phyloP scores from a whole-genome alignment of 1,284 basidiomycete species.

The Ustilago xerochloae region DNA sequence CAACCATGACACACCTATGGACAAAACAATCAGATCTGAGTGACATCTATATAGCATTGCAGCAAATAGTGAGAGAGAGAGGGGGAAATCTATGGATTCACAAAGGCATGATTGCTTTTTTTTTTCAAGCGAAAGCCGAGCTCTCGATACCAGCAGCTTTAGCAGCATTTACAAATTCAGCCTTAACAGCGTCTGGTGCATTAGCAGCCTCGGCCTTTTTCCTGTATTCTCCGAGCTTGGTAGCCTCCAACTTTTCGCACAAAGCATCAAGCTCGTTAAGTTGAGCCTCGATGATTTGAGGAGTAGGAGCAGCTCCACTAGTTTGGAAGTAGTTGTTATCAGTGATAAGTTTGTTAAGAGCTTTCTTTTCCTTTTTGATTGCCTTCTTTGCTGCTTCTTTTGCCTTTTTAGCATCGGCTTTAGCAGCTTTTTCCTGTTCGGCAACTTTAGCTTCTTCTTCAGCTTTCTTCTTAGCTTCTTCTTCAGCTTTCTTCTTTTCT shows the following conservation, averaged over 20 bases:
- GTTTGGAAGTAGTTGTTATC: constrained; percentile 74
- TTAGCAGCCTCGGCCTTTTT: constrained; percentile 69
- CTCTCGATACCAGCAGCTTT: constrained; percentile 63
- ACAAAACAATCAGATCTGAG: no score
- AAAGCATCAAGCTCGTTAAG: constrained; percentile 73
- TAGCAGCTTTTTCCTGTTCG: constrained; percentile 73
- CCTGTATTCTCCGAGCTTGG: constrained; percentile 72
- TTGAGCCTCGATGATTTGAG: constrained; percentile 72
- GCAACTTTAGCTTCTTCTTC: constrained; percentile 77
- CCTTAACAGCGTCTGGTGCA: constrained; percentile 65
- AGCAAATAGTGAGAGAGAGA: neutral
- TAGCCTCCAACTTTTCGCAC: constrained; percentile 71
- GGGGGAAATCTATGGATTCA: constrained; percentile 6
- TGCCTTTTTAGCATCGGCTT: constrained; percentile 92
- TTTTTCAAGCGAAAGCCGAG: constrained; percentile 57
- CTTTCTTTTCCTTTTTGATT: constrained; percentile 67
- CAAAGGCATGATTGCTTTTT: constrained; percentile 1
- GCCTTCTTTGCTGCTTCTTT: constrained; percentile 73
- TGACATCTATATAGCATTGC: no score
- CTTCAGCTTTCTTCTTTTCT: constrained; percentile 73
- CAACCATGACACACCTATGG: no score
- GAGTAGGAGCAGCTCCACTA: constrained; percentile 70
- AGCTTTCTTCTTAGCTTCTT: constrained; percentile 77
- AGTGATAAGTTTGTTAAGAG: constrained; percentile 70
- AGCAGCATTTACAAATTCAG: constrained; percentile 72